Conservation (phyloP, 2,329 filamentous ascomycete genomes). For the Fusarium stilboides region DNA sequence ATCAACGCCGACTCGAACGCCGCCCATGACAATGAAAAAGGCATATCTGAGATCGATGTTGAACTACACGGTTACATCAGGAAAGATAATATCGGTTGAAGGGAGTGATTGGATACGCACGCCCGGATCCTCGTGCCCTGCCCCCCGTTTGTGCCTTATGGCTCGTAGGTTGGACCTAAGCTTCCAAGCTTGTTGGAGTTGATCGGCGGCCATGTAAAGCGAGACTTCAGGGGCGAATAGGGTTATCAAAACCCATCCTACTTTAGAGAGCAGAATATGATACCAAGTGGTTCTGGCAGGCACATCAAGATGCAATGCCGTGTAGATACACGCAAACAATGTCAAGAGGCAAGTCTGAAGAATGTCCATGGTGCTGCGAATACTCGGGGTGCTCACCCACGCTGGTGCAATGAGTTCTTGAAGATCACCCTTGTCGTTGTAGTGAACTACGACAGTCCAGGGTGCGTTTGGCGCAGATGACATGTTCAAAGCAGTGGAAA, state of each 20-base stretch:
- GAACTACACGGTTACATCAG: slow-evolving; percentile 1
- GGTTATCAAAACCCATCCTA: slow-evolving; percentile 51
- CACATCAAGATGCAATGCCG: slow-evolving; percentile 58
- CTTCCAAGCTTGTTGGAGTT: slow-evolving; percentile 29
- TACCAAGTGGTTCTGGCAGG: slow-evolving; percentile 34
- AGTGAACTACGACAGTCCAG: not conserved
- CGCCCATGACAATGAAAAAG: slow-evolving; percentile 53
- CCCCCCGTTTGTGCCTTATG: not conserved
- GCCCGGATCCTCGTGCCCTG: not conserved
- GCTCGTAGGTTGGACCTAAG: slow-evolving; percentile 6
- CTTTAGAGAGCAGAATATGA: slow-evolving; percentile 33
- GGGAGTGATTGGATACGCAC: not conserved
- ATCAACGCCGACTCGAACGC: slow-evolving; percentile 40
- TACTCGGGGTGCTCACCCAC: not conserved
- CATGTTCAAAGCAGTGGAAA: not conserved
- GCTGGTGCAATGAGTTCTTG: not conserved
- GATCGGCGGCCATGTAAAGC: slow-evolving; percentile 44
- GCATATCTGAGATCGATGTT: slow-evolving; percentile 41
- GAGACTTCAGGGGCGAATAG: slow-evolving; percentile 54
- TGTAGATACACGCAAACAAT: slow-evolving; percentile 55
- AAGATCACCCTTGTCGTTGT: not conserved
- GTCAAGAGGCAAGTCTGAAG: slow-evolving; percentile 55
- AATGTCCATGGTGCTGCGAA: slow-evolving; percentile 41
- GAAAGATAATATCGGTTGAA: not conserved
- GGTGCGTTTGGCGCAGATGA: not conserved